Conservation (phyloP, 768 basidiomycete species). For the Termitomyces sp. region DNA sequence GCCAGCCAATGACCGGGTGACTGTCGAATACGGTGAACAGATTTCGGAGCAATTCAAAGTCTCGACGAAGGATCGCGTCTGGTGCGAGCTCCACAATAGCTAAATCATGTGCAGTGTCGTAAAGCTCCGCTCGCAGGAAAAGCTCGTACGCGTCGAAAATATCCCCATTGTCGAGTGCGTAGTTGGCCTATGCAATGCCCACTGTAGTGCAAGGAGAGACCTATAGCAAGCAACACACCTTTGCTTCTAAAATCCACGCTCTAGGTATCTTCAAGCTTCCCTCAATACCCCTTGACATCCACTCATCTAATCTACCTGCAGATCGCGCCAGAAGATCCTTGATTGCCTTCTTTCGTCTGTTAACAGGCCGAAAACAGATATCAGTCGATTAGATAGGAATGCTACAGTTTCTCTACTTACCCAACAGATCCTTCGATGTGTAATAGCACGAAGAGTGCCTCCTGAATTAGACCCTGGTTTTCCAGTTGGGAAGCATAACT, state of each 20-base stretch:
- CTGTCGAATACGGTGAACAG: conserved; percentile 65
- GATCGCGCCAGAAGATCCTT: conserved; percentile 74
- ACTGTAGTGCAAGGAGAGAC: neutral
- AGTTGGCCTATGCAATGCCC: conserved; percentile 47
- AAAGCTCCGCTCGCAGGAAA: conserved; percentile 65
- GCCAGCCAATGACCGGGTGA: conserved; percentile 68
- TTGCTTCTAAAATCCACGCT: conserved; percentile 87
- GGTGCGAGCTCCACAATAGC: conserved; percentile 85
- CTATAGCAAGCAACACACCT: conserved; percentile 38
- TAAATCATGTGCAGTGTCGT: conserved; percentile 74
- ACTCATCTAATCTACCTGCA: conserved; percentile 62
- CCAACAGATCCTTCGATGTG: conserved; percentile 79
- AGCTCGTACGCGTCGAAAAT: conserved; percentile 73
- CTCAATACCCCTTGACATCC: conserved; percentile 64
- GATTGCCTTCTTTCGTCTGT: conserved; percentile 77
- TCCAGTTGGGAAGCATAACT: conserved; percentile 89
- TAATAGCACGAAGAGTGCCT: conserved; percentile 84
- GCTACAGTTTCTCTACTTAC: conserved; percentile 41
- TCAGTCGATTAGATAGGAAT: conserved; percentile 5
- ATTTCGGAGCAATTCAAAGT: conserved; percentile 55
- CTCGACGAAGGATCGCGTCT: conserved; percentile 73
- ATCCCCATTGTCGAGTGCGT: conserved; percentile 54
- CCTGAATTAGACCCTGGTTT: conserved; percentile 71
- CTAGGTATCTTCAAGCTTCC: conserved; percentile 78
- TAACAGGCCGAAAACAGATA: conserved; percentile 1